These are phyloP conservation scores for Saccharomycopsis sp. DNA, from an alignment of 805 yeast species.

Conservation along the genomic window DNA sequence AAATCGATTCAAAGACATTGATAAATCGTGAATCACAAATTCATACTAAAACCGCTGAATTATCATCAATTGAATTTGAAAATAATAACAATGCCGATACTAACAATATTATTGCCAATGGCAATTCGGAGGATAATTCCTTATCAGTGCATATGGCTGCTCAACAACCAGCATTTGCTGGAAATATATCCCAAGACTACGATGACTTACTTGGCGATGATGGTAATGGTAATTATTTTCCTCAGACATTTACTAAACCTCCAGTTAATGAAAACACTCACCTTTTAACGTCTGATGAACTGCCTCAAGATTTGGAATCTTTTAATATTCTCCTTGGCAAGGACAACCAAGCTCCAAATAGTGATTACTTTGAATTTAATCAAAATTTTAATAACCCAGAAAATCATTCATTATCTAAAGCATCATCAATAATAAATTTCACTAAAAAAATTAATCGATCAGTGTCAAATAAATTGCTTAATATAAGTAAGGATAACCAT, in stretches of 20 bases:
- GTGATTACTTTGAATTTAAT: constrained; percentile 18
- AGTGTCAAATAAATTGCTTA: constrained; percentile 18
- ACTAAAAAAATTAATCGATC: constrained; percentile 20
- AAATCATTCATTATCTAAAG: constrained; percentile 7
- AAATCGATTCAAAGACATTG: constrained; percentile 6
- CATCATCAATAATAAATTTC: constrained; percentile 20
- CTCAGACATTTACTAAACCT: not conserved
- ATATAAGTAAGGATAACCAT: not conserved
- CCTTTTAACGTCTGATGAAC: constrained; percentile 8
- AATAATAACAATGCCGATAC: constrained; percentile 1
- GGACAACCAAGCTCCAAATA: constrained; percentile 1
- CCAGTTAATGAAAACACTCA: not conserved
- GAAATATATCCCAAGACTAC: not conserved
- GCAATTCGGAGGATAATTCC: not conserved
- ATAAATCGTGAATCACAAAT: constrained; percentile 18
- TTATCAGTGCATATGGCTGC: not conserved
- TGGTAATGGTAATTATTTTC: not conserved
- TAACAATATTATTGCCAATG: not conserved
- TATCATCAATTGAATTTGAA: constrained; percentile 17
- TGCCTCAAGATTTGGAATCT: constrained; percentile 19
- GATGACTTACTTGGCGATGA: constrained; percentile 5
- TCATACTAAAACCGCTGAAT: constrained; percentile 20
- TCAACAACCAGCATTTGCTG: constrained; percentile 1
- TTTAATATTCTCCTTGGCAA: constrained; percentile 20
- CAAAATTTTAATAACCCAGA: constrained; percentile 8